Percentiles rank a stretch among this genome's conserved stretches.
Evolutionary conservation across 805 yeast species (phyloP).

Genomic region (Saccharomycopsis sp.): DNA sequence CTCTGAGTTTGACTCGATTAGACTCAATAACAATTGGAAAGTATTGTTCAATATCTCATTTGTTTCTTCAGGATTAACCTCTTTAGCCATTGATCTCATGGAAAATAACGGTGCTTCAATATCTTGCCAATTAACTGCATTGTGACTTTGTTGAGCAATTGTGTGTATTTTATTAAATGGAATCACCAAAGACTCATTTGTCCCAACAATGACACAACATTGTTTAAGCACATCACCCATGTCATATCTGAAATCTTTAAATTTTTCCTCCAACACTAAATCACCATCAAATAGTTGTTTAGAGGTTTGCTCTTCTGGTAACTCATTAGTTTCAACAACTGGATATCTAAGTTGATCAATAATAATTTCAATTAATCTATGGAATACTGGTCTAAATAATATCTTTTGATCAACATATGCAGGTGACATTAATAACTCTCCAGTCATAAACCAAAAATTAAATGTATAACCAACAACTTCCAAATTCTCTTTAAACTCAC

Average conservation of each 20-base stretch:
- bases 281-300: conserved; percentile 54
- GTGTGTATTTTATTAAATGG: conserved; percentile 33
- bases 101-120: conserved; percentile 87
- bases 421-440: conserved; percentile 44
- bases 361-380: conserved; percentile 52
- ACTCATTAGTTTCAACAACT: conserved; percentile 27
- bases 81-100: conserved; percentile 91
- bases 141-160: conserved; percentile 23
- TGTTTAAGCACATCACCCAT: conserved; percentile 98
- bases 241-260: conserved; percentile 88
- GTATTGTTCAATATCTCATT: conserved; percentile 65
- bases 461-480: conserved; percentile 88
- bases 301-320: conserved; percentile 14
- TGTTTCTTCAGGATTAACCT: conserved; percentile 58
- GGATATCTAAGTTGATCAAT: conserved; percentile 75
- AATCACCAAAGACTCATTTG: conserved; percentile 57
- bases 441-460: conserved; percentile 82
- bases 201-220: conserved; percentile 87
- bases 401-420: conserved; percentile 28
- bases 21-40: conserved; percentile 40
- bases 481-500: conserved; percentile 72
- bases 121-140: conserved; percentile 57
- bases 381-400: conserved; percentile 48
- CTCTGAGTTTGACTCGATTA: conserved; percentile 63
- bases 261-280: conserved; percentile 82